Base-by-base conservation (phyloP, 2,329 filamentous ascomycete genomes). In the Xylaria sp. region DNA sequence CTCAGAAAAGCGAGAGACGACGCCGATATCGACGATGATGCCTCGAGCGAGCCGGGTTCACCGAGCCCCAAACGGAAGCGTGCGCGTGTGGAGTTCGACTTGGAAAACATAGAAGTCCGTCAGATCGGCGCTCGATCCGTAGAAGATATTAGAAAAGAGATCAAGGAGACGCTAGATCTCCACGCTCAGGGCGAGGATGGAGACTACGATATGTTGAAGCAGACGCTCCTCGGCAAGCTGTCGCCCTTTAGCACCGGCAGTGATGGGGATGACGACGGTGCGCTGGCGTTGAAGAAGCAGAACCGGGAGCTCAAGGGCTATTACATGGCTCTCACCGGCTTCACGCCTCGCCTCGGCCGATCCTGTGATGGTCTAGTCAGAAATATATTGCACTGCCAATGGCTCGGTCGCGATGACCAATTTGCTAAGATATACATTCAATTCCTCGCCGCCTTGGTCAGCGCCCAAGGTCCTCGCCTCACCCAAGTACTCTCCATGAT, bases 401-500 rank as follows among this genome's bases (percentile, higher is more conserved):
- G 86, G 86, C 76, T 87, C 42, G 85, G 83, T 8, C 80, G 85
- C 59, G 84, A 88, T 62, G 81, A 84, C 34, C 77, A 79, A 42
- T 91, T 91, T 69, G 79, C 85, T 59, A 83, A 83, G 66, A 82
- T 84, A 55, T 92, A 90, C 70, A 80, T 82, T 58, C 81, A 86
- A 68, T 88, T 91, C 66, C 75, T 91, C 23, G 83, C 84, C 16
- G 85, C 86, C 44, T 77, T 99, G 51, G 85, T 92, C 55, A 95
- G 90, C 61, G 89, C 92, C 0, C 91, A 97, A 69, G 88, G 90
- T 50, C 86, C 84, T 11, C 95, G 91, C 74, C 83, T 95, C 39
- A 82, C 81, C 19, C 80, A 84, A 18, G 86, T 96, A 46, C 81
- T 97, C 59, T 81, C 85, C 59, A 93, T 91, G 84, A 81, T 97